Base-by-base conservation (phyloP, 192 early-diverging fungal species). In the Kappamyces sp. region DNA sequence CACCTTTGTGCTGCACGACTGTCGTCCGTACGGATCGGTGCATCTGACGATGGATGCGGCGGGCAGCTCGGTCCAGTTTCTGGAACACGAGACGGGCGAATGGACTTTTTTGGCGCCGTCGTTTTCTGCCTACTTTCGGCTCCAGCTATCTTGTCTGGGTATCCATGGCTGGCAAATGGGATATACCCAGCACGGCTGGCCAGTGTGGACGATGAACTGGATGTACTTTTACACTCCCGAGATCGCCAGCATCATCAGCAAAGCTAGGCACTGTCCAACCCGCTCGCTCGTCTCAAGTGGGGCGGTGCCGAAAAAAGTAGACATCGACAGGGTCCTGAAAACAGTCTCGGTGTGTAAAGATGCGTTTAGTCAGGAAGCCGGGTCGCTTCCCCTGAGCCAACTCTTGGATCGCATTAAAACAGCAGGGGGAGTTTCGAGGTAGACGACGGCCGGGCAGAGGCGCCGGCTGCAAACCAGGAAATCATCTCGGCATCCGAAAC, bases 211-310 rank as follows among this genome's bases (percentile, higher is more conserved):
- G 9, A 40, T 59, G 57, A 51, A 59, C 47, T 59, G 40, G 40
- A 48, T 59, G 57, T 59, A 36, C n/a, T 59, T 59, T 59, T 59
- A 59, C 15, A 48, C 57, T 59, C 57, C 57, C 12, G 49, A 59
- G 37, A 59, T 43, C 23, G 23, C 23, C 23, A 23, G 23, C 23
- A 23, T 23, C 23, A 23, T 23, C 23, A 23, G 23, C 23, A 23
- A 23, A 23, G 23, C 23, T 0, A 23, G 23, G 23, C 23, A 23
- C 23, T 23, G 23, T 23, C 23, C 23, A 0, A 0, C 23, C 23
- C 23, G 23, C 23, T 23, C 23, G 23, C 23, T 23, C 23, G 23
- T 23, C 23, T 23, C 23, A 23, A 23, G 23, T 23, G 23, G 23
- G 23, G 23, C 23, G 23, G 23, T 23, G 23, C 23, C 23, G 23